Base-by-base conservation (phyloP, 257 asterid species). In the Solanum sejunctum region DNA sequence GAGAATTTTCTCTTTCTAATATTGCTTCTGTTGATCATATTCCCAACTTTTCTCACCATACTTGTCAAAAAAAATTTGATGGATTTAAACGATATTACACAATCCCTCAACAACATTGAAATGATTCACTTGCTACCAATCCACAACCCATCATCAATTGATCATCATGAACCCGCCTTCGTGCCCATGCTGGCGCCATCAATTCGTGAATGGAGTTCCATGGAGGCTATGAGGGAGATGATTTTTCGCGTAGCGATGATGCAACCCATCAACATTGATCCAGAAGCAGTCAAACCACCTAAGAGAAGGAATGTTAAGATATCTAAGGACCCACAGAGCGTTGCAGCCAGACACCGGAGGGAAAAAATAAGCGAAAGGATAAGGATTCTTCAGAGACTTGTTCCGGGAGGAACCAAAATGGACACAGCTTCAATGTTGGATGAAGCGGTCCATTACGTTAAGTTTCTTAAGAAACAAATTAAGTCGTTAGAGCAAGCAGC, bases 321-420 rank as follows among this genome's bases (percentile, higher is more conserved):
- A 36, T 91, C 94, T 6, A 90, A 86, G 83, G 93, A 92, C 26
- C 95, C 94, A 1, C 94, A 90, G 66, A 92, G 93, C 78, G 90
- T 91, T 66, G 93, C 95, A 63, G 95, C 93, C 11, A 87, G 93
- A 55, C 92, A 89, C 36, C 69, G 94, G 16, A 82, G 95, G 75
- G 94, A 90, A 75, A 87, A 89, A 87, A 92, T 92, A 41, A 92
- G 94, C 43, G 89, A 92, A 49, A 87, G 87, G 85, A 88, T 92
- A 11, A 88, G 92, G 83, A 88, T 90, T 56, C 86, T 91, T 6
- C 94, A 91, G 84, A 90, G 91, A 60, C 89, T 92, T 84, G 94
- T 91, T 5, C 95, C 95, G 1, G 95, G 95, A 0, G 95, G 95
- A 8, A 88, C 94, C 3, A 92, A 92, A 60, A 86, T 91, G 93